phyloP scores from a whole-genome alignment of 164 flowering plant genomes.

The Vitis vinifera region ASM3070453v1 NC_081823.1:504001-504500 shows the following conservation, averaged over 20 bases:
- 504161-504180: constrained; percentile 52
- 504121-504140: constrained; percentile 14
- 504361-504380: too few species aligned
- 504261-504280: constrained; percentile 31
- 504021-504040: too few species aligned
- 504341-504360: too few species aligned
- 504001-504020: too few species aligned
- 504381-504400: background rate
- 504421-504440: too few species aligned
- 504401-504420: too few species aligned
- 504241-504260: constrained; percentile 37
- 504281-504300: background rate
- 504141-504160: constrained; percentile 35
- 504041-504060: background rate
- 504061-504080: too few species aligned
- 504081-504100: constrained; percentile 30
- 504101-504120: constrained; percentile 35
- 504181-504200: constrained; percentile 62
- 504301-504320: background rate
- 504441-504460: too few species aligned
- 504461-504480: too few species aligned
- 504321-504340: too few species aligned
- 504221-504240: constrained; percentile 45
- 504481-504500: too few species aligned
- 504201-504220: constrained; percentile 71